Evolutionary conservation across 1,139 yeast species (phyloP).

Genomic region (Saccharomyces pastorianus): DNA sequence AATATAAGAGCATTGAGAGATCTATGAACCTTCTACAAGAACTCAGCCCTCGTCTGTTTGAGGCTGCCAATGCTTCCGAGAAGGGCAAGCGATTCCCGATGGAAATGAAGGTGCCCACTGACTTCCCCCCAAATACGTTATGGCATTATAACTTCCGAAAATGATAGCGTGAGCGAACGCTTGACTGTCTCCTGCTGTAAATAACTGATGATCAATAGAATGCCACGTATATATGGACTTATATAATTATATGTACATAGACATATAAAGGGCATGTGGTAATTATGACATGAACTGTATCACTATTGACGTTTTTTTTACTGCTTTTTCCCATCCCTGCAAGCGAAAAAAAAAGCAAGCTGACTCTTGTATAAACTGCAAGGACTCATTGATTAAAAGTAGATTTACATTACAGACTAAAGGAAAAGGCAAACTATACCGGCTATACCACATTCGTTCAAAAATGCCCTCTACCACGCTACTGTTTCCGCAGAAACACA

Average conservation of each 20-base stretch:
- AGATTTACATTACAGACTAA: not conserved
- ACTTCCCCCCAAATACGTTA: conserved; percentile 75
- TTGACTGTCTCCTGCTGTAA: not conserved
- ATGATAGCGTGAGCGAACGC: not conserved
- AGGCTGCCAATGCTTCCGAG: conserved; percentile 30
- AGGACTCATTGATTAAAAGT: not conserved
- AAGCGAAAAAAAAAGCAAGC: not conserved
- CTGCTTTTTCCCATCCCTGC: not conserved
- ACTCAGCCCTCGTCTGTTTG: conserved; percentile 33
- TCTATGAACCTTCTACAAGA: conserved; percentile 69
- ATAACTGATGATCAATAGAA: not conserved
- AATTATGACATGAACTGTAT: not conserved
- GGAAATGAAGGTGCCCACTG: conserved; percentile 83
- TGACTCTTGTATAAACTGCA: not conserved
- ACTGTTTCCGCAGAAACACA: not conserved
- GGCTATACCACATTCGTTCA: not conserved
- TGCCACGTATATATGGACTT: not conserved
- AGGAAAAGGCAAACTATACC: not conserved
- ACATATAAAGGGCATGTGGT: not conserved
- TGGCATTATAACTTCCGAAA: conserved; percentile 60
- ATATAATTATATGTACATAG: not conserved
- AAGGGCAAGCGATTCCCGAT: conserved; percentile 50
- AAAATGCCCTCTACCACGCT: not conserved
- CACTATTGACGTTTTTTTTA: not conserved
- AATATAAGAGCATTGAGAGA: conserved; percentile 54